Base-by-base conservation (phyloP, 306 rosid species). In the Hippophae gyantsensis region DNA sequence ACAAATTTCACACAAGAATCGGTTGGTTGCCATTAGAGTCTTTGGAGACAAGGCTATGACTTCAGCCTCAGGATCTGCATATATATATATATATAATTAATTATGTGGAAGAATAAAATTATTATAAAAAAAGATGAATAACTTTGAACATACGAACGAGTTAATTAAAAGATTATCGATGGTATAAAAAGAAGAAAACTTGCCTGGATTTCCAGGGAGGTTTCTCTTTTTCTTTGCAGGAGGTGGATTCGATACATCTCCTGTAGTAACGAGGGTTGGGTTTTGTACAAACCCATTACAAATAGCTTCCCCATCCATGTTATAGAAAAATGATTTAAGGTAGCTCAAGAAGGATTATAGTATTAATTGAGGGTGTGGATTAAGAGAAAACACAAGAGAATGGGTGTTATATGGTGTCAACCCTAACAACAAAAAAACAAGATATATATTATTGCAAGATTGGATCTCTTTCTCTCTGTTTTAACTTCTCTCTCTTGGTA, bases 171-270 rank as follows among this genome's bases (percentile, higher is more conserved):
- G 11, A 5, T 7, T 7, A 46, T 52, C 27, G 13, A 55, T 47
- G 50, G 48, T 47, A 52, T 7, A 7, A 13, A 13, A 6, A 1
- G 6, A 6, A 42, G 4, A n/a, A 57, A 26, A 44, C 78, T 83
- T 89, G 79, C 97, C 97, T 75, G 97, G 97, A 54, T 71, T 85
- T 76, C 97, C 97, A 8, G 97, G 94, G 52, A 83, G 97, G 76
- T 78, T 89, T 76, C 97, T 77, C 74, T 89, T 89, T 80, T 86
- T 89, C 86, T 89, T 89, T 38, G 56, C 60, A 54, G 61, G 40
- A 66, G 85, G 64, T 38, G 42, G 81, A 59, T 77, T 77, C 38
- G 38, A 32, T 48, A 62, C 68, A 14, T 94, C 75, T 71, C 74
- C 67, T 42, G 46, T 46, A 47, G 50, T 3, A 38, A 74, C 0